These are phyloP conservation scores for Sporisorium reilianum DNA, from an alignment of 1,284 basidiomycete genomes.

Conservation along the genomic window DNA sequence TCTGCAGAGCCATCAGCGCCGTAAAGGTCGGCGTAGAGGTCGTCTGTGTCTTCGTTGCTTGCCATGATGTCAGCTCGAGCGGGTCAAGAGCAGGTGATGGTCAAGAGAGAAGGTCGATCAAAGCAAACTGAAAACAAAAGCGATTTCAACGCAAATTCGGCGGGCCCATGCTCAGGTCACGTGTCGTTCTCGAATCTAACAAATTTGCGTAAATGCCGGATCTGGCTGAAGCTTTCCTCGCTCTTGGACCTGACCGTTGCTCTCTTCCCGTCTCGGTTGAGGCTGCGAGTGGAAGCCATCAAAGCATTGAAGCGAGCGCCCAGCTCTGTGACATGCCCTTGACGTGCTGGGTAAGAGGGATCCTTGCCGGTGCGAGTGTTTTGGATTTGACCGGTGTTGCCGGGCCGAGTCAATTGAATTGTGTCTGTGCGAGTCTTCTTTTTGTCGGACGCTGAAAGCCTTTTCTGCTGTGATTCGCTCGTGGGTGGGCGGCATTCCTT, in stretches of 20 bases:
- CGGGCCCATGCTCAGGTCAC: constrained; percentile 36
- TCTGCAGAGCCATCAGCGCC: constrained; percentile 37
- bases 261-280: background rate
- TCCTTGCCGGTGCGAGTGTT: background rate
- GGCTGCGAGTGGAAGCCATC: too few species aligned
- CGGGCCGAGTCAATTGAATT: background rate
- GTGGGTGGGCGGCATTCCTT: background rate
- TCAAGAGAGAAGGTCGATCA: constrained; percentile 3
- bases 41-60: constrained; percentile 55
- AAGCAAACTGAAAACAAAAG: background rate
- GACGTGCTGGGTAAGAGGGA: background rate
- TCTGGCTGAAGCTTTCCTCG: background rate
- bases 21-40: constrained; percentile 63
- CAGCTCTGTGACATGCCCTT: too few species aligned
- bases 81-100: too few species aligned
- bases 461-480: background rate
- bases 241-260: background rate
- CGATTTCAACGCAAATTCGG: background rate
- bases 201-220: background rate
- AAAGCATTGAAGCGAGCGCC: too few species aligned
- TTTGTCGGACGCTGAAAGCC: constrained; percentile 9
- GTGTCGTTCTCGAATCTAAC: constrained; percentile 16
- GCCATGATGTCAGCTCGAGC: constrained; percentile 30
- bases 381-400: background rate
- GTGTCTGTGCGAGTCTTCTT: background rate